Percentiles rank a stretch among this genome's conserved stretches.
Conservation (phyloP, 805 yeast genomes). For the Zygoascus ofunaensis region DNA sequence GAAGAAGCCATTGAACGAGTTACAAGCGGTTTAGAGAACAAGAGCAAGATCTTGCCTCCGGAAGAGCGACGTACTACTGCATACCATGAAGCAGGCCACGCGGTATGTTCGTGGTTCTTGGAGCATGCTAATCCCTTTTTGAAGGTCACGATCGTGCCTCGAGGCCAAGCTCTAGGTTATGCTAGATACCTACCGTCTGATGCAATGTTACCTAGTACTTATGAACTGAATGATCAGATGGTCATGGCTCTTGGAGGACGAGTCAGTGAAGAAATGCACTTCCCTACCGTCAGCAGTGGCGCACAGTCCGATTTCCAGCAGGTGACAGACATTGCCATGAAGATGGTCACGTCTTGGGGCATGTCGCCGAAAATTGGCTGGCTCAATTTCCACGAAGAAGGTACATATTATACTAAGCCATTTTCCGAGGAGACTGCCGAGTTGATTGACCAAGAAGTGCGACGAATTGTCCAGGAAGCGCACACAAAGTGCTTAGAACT, state of each 20-base stretch:
- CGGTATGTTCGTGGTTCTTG: constrained; percentile 94
- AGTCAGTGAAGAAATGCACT: constrained; percentile 89
- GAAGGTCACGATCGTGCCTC: constrained; percentile 92
- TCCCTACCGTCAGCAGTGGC: constrained; percentile 87
- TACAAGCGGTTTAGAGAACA: constrained; percentile 91
- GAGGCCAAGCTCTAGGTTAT: constrained; percentile 95
- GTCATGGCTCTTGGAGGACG: constrained; percentile 97
- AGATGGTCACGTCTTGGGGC: constrained; percentile 88
- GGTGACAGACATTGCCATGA: constrained; percentile 85
- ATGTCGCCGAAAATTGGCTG: constrained; percentile 87
- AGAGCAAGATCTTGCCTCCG: constrained; percentile 69
- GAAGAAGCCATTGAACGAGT: constrained; percentile 97
- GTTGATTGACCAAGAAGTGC: constrained; percentile 73
- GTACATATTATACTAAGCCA: constrained; percentile 68
- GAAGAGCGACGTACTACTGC: constrained; percentile 89
- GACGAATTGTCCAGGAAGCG: constrained; percentile 66
- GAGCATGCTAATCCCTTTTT: constrained; percentile 86
- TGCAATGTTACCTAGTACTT: constrained; percentile 63
- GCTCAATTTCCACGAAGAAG: constrained; percentile 61
- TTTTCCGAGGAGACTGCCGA: constrained; percentile 82
- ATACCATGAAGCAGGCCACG: constrained; percentile 98
- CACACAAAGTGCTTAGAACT: constrained; percentile 62
- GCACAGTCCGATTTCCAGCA: constrained; percentile 95
- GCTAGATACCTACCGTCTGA: constrained; percentile 97
- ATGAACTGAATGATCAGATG: constrained; percentile 82